A percentile compares a stretch with the other conserved stretches of the same genome.
Evolutionary conservation across 805 yeast species (phyloP).

Genomic region (Wickerhamiella dianesei): DNA sequence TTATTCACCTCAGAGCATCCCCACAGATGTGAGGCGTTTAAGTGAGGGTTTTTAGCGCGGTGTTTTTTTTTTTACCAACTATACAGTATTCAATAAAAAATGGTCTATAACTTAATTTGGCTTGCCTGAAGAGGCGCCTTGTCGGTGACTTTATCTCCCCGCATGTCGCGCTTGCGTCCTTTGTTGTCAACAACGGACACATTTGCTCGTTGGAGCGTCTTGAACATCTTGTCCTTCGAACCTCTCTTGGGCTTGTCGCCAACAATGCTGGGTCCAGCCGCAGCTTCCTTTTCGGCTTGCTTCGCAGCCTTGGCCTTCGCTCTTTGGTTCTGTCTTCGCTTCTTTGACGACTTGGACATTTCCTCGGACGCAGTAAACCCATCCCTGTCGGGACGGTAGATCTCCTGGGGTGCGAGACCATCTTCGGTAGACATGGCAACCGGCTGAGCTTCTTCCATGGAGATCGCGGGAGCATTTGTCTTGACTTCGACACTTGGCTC

Average conservation of each 20-base stretch:
- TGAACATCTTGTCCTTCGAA: slow-evolving; percentile 43
- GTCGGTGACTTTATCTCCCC: slow-evolving; percentile 48
- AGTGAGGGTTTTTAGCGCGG: not conserved
- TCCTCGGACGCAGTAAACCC: slow-evolving; percentile 13
- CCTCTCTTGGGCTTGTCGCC: slow-evolving; percentile 23
- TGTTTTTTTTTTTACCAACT: not conserved
- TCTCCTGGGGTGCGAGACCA: slow-evolving; percentile 89
- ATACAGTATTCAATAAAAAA: not conserved
- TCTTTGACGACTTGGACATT: slow-evolving; percentile 21
- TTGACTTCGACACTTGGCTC: slow-evolving; percentile 68
- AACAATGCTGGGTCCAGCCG: slow-evolving; percentile 13
- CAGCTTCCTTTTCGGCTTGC: slow-evolving; percentile 26
- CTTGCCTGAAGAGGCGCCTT: slow-evolving; percentile 19
- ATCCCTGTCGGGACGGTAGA: slow-evolving; percentile 37
- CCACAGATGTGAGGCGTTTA: not conserved
- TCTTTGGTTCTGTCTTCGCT: slow-evolving; percentile 76
- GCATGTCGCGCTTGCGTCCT: slow-evolving; percentile 62
- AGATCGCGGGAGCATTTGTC: slow-evolving; percentile 65
- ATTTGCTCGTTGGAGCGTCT: slow-evolving; percentile 62
- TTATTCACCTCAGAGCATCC: not conserved
- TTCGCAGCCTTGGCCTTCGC: slow-evolving; percentile 30
- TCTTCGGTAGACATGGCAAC: slow-evolving; percentile 58
- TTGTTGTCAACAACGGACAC: slow-evolving; percentile 63
- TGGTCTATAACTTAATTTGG: slow-evolving; percentile 23
- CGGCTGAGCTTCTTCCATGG: slow-evolving; percentile 97